Percentiles rank a stretch among this genome's conserved stretches.
Evolutionary conservation across 441 rosid genomes (phyloP).

Genomic region (Lepidium campestre): DNA sequence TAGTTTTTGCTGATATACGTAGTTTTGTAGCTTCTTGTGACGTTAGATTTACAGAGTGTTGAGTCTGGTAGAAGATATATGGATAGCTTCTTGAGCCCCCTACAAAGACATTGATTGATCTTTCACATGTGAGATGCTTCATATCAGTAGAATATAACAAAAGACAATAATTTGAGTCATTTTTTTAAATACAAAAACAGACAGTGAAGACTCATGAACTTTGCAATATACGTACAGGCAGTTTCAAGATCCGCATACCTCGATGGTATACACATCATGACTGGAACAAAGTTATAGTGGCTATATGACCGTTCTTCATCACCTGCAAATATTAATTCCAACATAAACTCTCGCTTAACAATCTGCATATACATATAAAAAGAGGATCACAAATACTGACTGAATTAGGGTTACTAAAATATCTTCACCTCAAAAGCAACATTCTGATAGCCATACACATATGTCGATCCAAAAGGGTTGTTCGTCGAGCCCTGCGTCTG

Average conservation of each 20-base stretch:
- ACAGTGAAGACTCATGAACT: not conserved
- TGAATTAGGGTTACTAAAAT: not conserved
- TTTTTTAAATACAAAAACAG: not conserved
- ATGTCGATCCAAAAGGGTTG: conserved; percentile 96
- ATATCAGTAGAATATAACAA: not conserved
- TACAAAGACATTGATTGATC: not conserved
- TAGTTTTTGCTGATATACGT: not conserved
- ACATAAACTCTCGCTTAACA: not conserved
- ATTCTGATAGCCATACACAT: conserved; percentile 91
- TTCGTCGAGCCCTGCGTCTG: conserved; percentile 94
- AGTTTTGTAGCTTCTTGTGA: conserved; percentile 1
- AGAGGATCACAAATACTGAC: not conserved
- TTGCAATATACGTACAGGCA: not conserved
- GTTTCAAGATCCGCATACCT: conserved; percentile 20
- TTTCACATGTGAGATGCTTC: not conserved
- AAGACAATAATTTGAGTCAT: not conserved
- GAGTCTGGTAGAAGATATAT: not conserved
- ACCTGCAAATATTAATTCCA: conserved; percentile 47
- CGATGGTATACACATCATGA: conserved; percentile 37
- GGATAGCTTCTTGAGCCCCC: conserved; percentile 8
- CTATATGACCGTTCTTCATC: conserved; percentile 91
- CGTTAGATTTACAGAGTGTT: conserved; percentile 23
- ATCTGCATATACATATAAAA: not conserved
- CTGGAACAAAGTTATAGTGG: conserved; percentile 87
- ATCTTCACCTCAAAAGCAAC: conserved; percentile 84